Evolutionary conservation across 148 eudicot species (phyloP), one percentile per base, ranked within the genome.

Genomic region (Cornus kousa): DNA sequence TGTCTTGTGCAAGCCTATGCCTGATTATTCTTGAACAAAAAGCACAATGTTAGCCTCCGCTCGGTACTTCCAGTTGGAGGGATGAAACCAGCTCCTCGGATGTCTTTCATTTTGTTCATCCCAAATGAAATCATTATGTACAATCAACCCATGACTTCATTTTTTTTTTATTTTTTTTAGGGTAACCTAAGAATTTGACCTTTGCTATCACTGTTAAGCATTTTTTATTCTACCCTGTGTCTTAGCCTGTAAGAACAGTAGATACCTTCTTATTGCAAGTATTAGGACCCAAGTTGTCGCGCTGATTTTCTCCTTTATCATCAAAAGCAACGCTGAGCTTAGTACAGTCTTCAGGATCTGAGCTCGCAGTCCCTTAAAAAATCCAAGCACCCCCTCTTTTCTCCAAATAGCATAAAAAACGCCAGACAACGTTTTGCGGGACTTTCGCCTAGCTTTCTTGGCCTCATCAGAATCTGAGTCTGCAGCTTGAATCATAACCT

Each of bases 401-500:
- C 48, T 82, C 83, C 83, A 87, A 8, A 87, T 87, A 62, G 89
- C 75, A 59, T 68, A 74, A 20, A 84, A 4, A 72, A 77, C 85
- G 66, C 87, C 71, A 5, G 78, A 48, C n/a, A 87, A 22, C 9
- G 87, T 86, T 81, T 84, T 84, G 9, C 81, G 80, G 31, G 83
- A 33, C 67, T 77, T 84, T 23, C 35, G 48, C 28, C 50, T 78
- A 5, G 77, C 39, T 67, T 81, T 69, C 46, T 76, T 65, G 55
- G 74, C 24, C 19, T 64, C 78, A 68, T 81, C 80, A 28, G 78
- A 82, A 72, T 68, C 32, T 7, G 78, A 13, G 2, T 85, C 87
- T 35, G 82, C 87, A 81, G 87, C 87, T 76, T 85, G 87, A 77
- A 87, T 87, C 87, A 87, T 87, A 20, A 87, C 87, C 77, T 87